phyloP scores from a whole-genome alignment of 2,329 filamentous ascomycete genomes.

The Fusarium udum region DNA sequence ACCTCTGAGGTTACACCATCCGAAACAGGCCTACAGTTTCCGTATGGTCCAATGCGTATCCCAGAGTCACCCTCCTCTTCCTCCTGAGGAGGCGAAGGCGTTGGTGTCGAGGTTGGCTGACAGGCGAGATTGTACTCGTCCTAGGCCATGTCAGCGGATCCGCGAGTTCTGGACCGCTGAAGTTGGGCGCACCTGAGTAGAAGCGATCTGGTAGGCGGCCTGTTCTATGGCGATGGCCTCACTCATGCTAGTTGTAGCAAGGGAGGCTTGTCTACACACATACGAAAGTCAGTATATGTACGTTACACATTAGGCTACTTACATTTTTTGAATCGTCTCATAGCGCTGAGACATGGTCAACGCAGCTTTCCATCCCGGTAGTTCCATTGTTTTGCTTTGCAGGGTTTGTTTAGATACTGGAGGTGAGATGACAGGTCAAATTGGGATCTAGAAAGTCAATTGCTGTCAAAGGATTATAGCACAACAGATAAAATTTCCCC shows the following conservation, averaged over 20 bases:
- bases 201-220: constrained; percentile 66
- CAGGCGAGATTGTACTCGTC: constrained; percentile 65
- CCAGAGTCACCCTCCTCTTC: constrained; percentile 41
- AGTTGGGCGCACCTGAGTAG: constrained; percentile 62
- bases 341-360: constrained; percentile 70
- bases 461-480: neutral
- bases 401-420: neutral
- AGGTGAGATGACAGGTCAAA: constrained; percentile 11
- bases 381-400: constrained; percentile 10
- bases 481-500: constrained; percentile 9
- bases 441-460: constrained; percentile 5
- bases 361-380: constrained; percentile 58
- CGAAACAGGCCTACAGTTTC: constrained; percentile 63
- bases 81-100: constrained; percentile 3
- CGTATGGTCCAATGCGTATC: constrained; percentile 63
- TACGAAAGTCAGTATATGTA: neutral
- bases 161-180: constrained; percentile 25
- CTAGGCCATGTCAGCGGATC: constrained; percentile 53
- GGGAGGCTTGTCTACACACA: constrained; percentile 42
- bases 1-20: constrained; percentile 84
- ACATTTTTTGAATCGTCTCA: constrained; percentile 66
- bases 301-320: neutral
- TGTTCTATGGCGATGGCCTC: constrained; percentile 73
- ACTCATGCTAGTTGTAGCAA: constrained; percentile 44
- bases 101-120: constrained; percentile 28